Evolutionary conservation across 495 filamentous ascomycete genomes (phyloP), one percentile per base, ranked within the genome.

Genomic region (Penicillium turbatum): DNA sequence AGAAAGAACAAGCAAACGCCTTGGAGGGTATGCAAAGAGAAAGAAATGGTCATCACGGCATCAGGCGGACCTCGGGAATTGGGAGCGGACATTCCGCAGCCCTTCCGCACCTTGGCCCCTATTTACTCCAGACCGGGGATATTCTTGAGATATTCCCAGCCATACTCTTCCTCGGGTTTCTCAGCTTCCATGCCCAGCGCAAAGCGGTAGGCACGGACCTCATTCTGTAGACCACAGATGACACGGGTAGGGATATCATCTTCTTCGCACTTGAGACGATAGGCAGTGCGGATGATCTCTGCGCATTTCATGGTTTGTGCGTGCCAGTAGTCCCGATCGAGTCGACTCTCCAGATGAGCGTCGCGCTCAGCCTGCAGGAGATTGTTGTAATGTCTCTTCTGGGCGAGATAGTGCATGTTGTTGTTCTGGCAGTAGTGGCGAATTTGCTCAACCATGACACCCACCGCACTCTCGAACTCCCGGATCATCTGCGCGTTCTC

Each of bases 261-360:
- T 53, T 79, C 77, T 35, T 79, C 74, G 42, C 72, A 77, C 13
- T 78, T 70, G 8, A 81, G 55, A 36, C 72, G 71, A 48, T 78
- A 71, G 2, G 78, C 76, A 19, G 71, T 77, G 9, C 78, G 72
- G 29, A 81, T 71, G 76, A 81, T 80, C 47, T 78, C 73, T 5
- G 75, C 72, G 35, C 72, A 74, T 47, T 74, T 73, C 72, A 80
- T 75, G 36, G 76, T 76, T 55, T 78, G 75, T 6, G 77, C 74
- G 58, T 86, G 82, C 83, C 82, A 85, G 53, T 82, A 75, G 43
- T 83, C 79, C n/a, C 82, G 82, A 53, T 82, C 79, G n/a, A 86
- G 57, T 8, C 83, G 75, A 59, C 81, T 74, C 16, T 82, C 72
- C 41, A 85, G 59, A 40, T 80, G 79, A 9, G 77, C 72, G 49